Evolutionary conservation across 148 eudicot species (phyloP).

Genomic region (Dianthus caryophyllus): DNA sequence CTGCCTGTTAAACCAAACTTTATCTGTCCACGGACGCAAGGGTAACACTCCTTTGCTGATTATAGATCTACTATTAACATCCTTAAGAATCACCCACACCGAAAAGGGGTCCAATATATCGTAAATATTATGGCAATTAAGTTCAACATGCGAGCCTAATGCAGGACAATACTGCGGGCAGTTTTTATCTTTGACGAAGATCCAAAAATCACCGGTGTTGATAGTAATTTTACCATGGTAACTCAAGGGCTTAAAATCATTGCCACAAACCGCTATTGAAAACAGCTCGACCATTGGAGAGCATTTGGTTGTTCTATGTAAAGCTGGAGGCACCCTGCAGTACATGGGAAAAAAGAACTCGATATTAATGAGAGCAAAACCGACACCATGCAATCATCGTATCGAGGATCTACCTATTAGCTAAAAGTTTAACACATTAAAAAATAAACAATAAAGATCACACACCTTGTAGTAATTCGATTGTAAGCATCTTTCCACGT

Average conservation of each 20-base stretch:
- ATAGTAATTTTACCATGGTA: not conserved
- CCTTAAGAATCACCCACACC: not conserved
- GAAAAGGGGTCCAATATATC: not conserved
- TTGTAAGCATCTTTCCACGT: not conserved
- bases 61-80: not conserved
- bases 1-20: no score
- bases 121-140: not conserved
- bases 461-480: not conserved
- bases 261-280: not conserved
- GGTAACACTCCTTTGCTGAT: constrained; percentile 1
- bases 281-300: not conserved
- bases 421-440: no score
- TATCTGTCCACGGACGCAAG: no score
- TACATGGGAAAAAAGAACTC: not conserved
- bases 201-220: not conserved
- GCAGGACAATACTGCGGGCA: not conserved
- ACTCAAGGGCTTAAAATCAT: constrained; percentile 2
- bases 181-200: not conserved
- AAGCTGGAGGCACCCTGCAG: not conserved
- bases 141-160: not conserved
- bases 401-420: no score
- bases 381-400: not conserved
- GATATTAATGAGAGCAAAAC: not conserved
- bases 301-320: not conserved
- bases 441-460: not conserved